phyloP scores from a whole-genome alignment of 179 eudicot species.

The Spinacia oleracea region DNA sequence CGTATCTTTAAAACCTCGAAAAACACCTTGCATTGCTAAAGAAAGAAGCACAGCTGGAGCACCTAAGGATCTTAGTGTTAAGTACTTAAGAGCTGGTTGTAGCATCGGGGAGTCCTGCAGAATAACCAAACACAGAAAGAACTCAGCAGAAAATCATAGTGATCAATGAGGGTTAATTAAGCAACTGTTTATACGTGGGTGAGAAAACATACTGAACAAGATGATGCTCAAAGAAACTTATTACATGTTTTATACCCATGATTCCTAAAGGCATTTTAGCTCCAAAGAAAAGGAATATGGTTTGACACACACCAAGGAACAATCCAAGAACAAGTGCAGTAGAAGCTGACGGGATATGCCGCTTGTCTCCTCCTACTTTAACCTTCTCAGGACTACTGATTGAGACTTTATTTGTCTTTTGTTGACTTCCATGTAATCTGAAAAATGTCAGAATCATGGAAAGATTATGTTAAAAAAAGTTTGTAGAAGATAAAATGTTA shows the following conservation, averaged over 20 bases:
- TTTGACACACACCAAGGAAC: conserved; percentile 75
- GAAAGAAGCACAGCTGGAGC: conserved; percentile 99
- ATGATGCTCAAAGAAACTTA: conserved; percentile 15
- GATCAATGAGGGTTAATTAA: background rate
- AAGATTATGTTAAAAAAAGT: background rate
- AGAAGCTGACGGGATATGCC: conserved; percentile 91
- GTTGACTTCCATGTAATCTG: conserved; percentile 29
- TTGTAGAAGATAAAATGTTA: background rate
- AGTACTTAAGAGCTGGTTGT: conserved; percentile 69
- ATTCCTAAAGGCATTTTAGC: conserved; percentile 63
- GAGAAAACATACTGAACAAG: too few species aligned
- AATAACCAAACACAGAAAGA: background rate
- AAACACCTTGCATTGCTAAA: conserved; percentile 95
- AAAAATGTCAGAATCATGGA: background rate
- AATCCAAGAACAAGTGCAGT: conserved; percentile 79
- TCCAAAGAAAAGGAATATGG: conserved; percentile 64
- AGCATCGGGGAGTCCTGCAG: conserved; percentile 85
- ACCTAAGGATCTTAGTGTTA: conserved; percentile 75
- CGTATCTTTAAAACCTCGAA: conserved; percentile 95
- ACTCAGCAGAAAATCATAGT: background rate
- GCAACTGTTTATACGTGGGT: background rate
- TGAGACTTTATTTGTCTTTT: conserved; percentile 18
- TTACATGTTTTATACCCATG: conserved; percentile 93
- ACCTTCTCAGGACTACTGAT: conserved; percentile 13
- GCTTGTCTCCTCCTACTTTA: conserved; percentile 31